Evolutionary conservation across 2,329 filamentous ascomycete genomes (phyloP).

Genomic region (Didymellaceae sp.): DNA sequence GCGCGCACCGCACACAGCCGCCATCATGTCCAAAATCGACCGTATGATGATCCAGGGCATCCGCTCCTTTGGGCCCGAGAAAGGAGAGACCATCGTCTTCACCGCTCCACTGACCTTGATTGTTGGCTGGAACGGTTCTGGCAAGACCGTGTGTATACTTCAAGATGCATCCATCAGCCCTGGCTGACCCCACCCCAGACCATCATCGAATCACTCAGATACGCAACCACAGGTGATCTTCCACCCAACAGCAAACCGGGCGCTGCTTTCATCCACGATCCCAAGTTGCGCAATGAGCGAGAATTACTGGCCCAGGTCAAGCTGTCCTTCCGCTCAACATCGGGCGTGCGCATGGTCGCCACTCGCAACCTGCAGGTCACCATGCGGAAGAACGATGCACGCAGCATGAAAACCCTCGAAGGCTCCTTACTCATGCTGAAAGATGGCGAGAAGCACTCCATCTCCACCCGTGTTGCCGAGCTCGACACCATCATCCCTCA

Average conservation of each 20-base stretch:
- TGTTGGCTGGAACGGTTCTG: conserved; percentile 95
- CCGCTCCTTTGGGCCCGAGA: conserved; percentile 82
- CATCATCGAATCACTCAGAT: conserved; percentile 98
- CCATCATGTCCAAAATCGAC: conserved; percentile 71
- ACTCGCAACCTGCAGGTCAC: conserved; percentile 85
- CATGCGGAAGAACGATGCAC: conserved; percentile 79
- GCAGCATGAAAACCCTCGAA: conserved; percentile 84
- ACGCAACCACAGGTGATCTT: conserved; percentile 92
- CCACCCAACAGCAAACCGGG: conserved; percentile 87
- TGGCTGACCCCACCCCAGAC: conserved; percentile 58
- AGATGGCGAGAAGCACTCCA: conserved; percentile 77
- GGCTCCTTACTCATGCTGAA: conserved; percentile 76
- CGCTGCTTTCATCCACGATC: conserved; percentile 95
- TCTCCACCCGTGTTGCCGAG: conserved; percentile 81
- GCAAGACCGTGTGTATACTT: conserved; percentile 72
- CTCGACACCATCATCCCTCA: conserved; percentile 84
- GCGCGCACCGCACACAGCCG: conserved; percentile 5
- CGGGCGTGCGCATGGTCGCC: conserved; percentile 79
- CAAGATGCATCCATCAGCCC: neutral
- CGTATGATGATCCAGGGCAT: conserved; percentile 85
- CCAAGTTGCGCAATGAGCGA: conserved; percentile 87
- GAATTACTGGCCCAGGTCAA: conserved; percentile 92
- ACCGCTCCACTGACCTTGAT: conserved; percentile 92
- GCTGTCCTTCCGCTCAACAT: conserved; percentile 81
- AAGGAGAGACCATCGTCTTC: conserved; percentile 82